These are phyloP conservation scores for Gaultheria prostrata DNA, from an alignment of 148 eudicot genomes.

Conservation along the genomic window DNA sequence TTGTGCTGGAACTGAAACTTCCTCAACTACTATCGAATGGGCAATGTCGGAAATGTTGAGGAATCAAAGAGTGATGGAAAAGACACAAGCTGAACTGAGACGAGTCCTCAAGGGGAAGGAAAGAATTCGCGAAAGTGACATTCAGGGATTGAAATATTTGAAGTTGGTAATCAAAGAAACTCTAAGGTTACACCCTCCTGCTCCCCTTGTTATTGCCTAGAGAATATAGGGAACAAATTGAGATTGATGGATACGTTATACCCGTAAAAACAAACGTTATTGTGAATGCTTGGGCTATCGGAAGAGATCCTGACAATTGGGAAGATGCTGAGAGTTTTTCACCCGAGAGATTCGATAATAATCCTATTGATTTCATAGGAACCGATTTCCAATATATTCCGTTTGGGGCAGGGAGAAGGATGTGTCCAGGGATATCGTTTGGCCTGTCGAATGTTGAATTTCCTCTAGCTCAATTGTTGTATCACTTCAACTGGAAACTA, in stretches of 20 bases:
- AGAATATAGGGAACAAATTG: constrained; percentile 2
- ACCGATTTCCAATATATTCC: constrained; percentile 25
- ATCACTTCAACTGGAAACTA: constrained; percentile 33
- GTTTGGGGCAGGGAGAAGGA: constrained; percentile 1
- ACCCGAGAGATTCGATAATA: constrained; percentile 21
- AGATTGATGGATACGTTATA: constrained; percentile 8
- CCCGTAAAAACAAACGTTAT: neutral
- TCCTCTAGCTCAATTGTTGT: constrained; percentile 25
- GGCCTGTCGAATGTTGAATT: constrained; percentile 34
- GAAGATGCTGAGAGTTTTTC: constrained; percentile 29
- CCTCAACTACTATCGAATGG: neutral
- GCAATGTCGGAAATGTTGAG: constrained; percentile 13
- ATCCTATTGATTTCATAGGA: constrained; percentile 25
- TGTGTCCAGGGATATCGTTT: neutral
- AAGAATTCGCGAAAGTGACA: neutral
- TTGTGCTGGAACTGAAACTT: neutral
- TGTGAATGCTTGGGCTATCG: constrained; percentile 33
- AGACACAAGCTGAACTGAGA: constrained; percentile 10
- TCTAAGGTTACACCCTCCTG: constrained; percentile 10
- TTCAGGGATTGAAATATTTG: neutral
- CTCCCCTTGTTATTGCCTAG: constrained; percentile 6
- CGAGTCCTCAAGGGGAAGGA: neutral
- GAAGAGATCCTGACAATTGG: constrained; percentile 30
- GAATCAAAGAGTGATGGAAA: constrained; percentile 2
- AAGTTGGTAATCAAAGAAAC: constrained; percentile 11